These are phyloP conservation scores for Gossypium sturtianum DNA, from an alignment of 345 rosid species.

Conservation along the genomic window DNA sequence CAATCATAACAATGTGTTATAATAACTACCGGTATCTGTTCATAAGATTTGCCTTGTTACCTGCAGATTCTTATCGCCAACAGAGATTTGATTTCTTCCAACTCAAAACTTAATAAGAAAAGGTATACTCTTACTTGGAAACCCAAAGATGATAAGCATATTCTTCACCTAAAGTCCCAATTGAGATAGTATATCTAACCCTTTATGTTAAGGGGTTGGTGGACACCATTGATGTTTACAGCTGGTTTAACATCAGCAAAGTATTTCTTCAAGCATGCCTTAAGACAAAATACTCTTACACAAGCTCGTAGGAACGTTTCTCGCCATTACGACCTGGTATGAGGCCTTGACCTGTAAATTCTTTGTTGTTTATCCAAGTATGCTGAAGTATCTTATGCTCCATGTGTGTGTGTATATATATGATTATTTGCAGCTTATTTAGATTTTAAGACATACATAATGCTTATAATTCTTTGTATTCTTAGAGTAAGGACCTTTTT, in stretches of 20 bases:
- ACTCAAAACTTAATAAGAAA: slow-evolving; percentile 44
- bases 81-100: slow-evolving; percentile 18
- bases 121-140: slow-evolving; percentile 35
- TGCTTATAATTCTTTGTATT: slow-evolving; percentile 9
- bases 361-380: neutral
- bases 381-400: neutral
- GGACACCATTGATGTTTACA: slow-evolving; percentile 78
- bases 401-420: neutral
- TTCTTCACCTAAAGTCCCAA: neutral
- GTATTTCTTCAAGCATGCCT: slow-evolving; percentile 64
- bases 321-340: slow-evolving; percentile 87
- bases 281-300: slow-evolving; percentile 72
- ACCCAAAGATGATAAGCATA: neutral
- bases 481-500: slow-evolving; percentile 79
- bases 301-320: slow-evolving; percentile 94
- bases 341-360: neutral
- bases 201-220: slow-evolving; percentile 72
- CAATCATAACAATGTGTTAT: neutral
- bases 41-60: neutral
- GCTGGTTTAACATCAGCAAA: slow-evolving; percentile 74
- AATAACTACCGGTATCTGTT: neutral
- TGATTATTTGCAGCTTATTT: neutral
- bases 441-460: neutral
- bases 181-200: neutral
- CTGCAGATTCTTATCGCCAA: slow-evolving; percentile 16